A percentile compares a stretch with the other conserved stretches of the same genome.
phyloP scores from a whole-genome alignment of 257 asterid species.

The Solanum corneliomulleri region DNA sequence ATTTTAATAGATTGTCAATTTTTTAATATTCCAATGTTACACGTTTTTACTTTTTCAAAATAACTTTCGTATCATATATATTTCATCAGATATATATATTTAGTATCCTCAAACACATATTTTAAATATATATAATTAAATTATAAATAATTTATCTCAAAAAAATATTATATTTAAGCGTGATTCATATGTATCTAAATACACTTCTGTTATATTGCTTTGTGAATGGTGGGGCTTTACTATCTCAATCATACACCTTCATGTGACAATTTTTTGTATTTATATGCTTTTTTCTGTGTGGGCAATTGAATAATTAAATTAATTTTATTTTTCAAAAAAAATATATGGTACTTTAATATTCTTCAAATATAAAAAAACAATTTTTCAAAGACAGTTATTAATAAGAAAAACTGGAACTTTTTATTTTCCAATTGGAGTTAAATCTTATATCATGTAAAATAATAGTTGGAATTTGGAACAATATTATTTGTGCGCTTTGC shows the following conservation, averaged over 20 bases:
- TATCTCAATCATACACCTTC: background rate
- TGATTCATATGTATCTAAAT: too few relatives aligned
- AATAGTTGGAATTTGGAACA: background rate
- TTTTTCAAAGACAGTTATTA: background rate
- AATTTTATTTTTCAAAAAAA: background rate
- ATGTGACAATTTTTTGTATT: background rate
- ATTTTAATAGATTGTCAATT: fast-evolving
- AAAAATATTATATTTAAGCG: too few relatives aligned
- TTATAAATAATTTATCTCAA: too few relatives aligned
- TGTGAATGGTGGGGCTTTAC: background rate
- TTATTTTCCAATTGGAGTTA: background rate
- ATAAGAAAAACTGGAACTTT: background rate
- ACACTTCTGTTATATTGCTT: background rate
- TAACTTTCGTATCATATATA: too few relatives aligned
- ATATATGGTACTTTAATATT: background rate
- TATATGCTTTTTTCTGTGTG: background rate
- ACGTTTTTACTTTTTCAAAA: too few relatives aligned
- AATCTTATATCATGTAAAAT: background rate
- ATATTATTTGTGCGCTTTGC: background rate
- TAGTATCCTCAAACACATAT: too few relatives aligned
- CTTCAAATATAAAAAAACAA: background rate
- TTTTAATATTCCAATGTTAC: fast-evolving
- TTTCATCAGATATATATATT: too few relatives aligned
- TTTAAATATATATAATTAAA: fast-evolving
- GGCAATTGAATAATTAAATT: background rate